These are phyloP conservation scores for Trifolium subterraneum DNA, from an alignment of 306 rosid genomes.

Conservation along the genomic window DNA sequence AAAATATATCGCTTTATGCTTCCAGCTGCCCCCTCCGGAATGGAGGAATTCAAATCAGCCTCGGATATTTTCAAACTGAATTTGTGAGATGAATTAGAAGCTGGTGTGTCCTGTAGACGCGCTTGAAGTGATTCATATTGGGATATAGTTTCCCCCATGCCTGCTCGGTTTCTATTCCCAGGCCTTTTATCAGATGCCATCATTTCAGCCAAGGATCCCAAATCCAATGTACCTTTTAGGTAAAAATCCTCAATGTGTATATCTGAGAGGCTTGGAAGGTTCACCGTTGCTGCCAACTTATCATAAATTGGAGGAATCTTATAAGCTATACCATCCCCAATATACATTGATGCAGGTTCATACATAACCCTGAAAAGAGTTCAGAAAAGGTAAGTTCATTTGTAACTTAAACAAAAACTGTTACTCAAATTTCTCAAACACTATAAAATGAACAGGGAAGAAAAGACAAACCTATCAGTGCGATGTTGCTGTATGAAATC, in stretches of 20 bases:
- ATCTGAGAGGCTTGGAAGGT: constrained; percentile 87
- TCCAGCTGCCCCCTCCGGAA: constrained; percentile 99
- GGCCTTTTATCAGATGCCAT: constrained; percentile 77
- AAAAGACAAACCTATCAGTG: constrained; percentile 65
- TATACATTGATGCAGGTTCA: constrained; percentile 87
- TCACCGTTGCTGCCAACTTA: constrained; percentile 65
- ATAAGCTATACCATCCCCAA: constrained; percentile 86
- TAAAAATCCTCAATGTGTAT: constrained; percentile 83
- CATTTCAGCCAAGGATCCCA: constrained; percentile 94
- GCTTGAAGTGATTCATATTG: constrained; percentile 88
- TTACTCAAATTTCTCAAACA: constrained; percentile 4
- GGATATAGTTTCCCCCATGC: constrained; percentile 82
- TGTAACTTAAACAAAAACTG: constrained; percentile 7
- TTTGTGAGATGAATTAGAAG: constrained; percentile 68
- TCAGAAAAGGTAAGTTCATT: constrained; percentile 28
- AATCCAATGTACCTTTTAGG: constrained; percentile 92
- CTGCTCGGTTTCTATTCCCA: constrained; percentile 65
- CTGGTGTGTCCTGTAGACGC: constrained; percentile 64
- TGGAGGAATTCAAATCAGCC: constrained; percentile 70
- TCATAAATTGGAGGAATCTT: constrained; percentile 92
- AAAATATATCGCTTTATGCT: constrained; percentile 86
- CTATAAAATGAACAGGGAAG: constrained; percentile 41
- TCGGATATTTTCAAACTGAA: constrained; percentile 84
- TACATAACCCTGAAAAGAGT: constrained; percentile 66
- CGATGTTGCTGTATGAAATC: constrained; percentile 50